These are phyloP conservation scores for Botrytis aclada DNA, from an alignment of 2,329 filamentous ascomycete genomes.

Conservation along the genomic window DNA sequence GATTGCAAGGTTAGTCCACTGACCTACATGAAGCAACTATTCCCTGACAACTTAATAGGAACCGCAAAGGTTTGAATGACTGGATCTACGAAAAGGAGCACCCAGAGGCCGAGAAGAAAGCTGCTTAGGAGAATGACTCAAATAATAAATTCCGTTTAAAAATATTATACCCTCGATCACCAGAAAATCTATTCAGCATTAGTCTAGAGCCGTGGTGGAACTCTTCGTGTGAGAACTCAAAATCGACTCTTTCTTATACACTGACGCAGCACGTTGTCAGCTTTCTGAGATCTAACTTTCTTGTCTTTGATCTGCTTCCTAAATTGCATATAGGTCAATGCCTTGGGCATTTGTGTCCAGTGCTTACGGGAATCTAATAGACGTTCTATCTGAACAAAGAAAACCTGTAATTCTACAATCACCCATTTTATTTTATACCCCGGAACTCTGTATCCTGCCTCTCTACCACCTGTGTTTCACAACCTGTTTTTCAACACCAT, in stretches of 20 bases:
- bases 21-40: background rate
- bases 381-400: background rate
- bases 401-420: background rate
- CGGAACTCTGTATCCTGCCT: background rate
- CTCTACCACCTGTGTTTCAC: background rate
- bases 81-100: slow-evolving; percentile 91
- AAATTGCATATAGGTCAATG: background rate
- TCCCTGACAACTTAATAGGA: slow-evolving; percentile 44
- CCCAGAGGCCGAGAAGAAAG: slow-evolving; percentile 43
- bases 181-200: too few relatives aligned
- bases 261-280: background rate
- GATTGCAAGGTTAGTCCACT: slow-evolving; percentile 48
- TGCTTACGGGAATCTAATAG: background rate
- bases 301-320: background rate
- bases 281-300: background rate
- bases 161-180: background rate
- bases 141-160: background rate
- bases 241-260: background rate
- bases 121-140: slow-evolving; percentile 16
- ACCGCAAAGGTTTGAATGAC: slow-evolving; percentile 86
- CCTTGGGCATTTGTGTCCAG: background rate
- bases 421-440: background rate
- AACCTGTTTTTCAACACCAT: too few relatives aligned
- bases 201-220: background rate
- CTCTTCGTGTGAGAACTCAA: background rate